A percentile compares a stretch with the other conserved stretches of the same genome.
phyloP scores from a whole-genome alignment of 768 basidiomycete genomes.

The Hygrophorus pudorinus region DNA sequence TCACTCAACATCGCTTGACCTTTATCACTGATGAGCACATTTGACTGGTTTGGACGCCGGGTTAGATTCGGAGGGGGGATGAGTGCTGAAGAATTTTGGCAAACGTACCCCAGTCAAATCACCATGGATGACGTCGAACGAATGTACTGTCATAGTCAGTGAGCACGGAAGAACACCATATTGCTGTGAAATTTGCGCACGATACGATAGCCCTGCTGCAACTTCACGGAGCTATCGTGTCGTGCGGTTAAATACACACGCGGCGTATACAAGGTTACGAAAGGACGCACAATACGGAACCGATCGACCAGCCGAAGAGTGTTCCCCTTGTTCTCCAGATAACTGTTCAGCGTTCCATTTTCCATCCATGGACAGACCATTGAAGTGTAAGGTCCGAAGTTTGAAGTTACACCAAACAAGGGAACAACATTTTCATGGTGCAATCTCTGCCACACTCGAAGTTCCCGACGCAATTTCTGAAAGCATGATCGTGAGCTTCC shows the following conservation, averaged over 20 bases:
- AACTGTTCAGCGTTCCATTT: constrained; percentile 17
- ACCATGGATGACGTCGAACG: constrained; percentile 19
- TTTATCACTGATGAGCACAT: constrained; percentile 24
- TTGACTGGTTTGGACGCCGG: constrained; percentile 15
- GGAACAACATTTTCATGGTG: constrained; percentile 18
- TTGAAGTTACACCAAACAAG: constrained; percentile 18
- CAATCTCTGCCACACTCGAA: constrained; percentile 10
- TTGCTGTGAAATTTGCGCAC: neutral
- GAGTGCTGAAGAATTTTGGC: neutral
- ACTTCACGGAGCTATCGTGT: constrained; percentile 4
- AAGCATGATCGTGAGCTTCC: neutral
- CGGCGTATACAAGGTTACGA: neutral
- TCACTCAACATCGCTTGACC: constrained; percentile 24
- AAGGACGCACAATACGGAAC: constrained; percentile 13
- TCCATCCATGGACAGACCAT: constrained; percentile 26
- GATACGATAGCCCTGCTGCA: constrained; percentile 4
- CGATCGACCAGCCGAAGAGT: constrained; percentile 9
- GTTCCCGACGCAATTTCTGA: constrained; percentile 20
- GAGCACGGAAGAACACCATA: no score
- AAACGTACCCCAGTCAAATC: constrained; percentile 22
- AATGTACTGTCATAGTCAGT: constrained; percentile 10
- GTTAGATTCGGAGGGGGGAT: neutral
- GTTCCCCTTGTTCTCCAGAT: constrained; percentile 12
- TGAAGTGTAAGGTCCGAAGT: constrained; percentile 20
- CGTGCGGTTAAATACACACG: neutral